Conservation (phyloP, 345 rosid genomes). For the Citrus hindsii region DNA sequence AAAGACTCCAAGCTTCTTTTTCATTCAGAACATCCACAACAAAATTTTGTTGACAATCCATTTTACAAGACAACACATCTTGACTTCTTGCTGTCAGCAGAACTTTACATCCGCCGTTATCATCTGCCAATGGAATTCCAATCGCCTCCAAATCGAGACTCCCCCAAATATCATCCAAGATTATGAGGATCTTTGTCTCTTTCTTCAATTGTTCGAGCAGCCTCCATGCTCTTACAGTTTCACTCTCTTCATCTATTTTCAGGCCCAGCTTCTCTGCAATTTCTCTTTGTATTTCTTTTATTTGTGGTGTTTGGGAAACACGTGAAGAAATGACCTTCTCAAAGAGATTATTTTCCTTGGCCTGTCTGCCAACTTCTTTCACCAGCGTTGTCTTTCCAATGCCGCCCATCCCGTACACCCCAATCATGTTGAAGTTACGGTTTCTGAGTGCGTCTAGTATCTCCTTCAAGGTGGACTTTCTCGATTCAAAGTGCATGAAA, state of each 20-base stretch:
- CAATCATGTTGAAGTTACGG: neutral
- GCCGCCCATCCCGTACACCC: conserved; percentile 6
- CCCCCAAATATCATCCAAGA: conserved; percentile 8
- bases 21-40: neutral
- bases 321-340: too few species aligned
- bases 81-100: neutral
- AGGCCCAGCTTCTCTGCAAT: too few species aligned
- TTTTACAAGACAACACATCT: neutral
- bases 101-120: neutral
- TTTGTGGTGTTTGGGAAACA: too few species aligned
- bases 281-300: too few species aligned
- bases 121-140: neutral
- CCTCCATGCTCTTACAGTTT: too few species aligned
- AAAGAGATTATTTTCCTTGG: too few species aligned
- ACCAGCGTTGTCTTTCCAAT: too few species aligned
- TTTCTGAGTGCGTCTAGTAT: too few species aligned
- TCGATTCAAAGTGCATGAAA: conserved; percentile 18
- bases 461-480: neutral
- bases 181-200: neutral
- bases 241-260: too few species aligned
- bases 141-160: neutral
- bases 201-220: neutral
- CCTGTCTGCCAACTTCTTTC: too few species aligned
- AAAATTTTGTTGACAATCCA: neutral
- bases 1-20: neutral